phyloP scores from a whole-genome alignment of 768 basidiomycete genomes.

The Trametes sanguinea region DNA sequence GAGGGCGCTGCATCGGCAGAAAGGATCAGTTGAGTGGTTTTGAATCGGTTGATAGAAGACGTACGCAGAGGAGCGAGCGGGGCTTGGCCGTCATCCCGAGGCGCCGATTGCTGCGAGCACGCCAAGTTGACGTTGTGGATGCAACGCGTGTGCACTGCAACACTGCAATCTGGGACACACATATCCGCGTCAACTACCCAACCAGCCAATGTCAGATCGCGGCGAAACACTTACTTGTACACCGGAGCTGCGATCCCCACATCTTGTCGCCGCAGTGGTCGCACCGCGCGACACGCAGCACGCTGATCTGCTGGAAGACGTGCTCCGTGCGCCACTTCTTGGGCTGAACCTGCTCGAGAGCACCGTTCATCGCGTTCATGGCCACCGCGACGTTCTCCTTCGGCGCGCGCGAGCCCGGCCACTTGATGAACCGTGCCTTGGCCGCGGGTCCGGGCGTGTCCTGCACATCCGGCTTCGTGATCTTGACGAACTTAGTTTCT shows the following conservation, averaged over 20 bases:
- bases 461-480: conserved; percentile 31
- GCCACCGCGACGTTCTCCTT: conserved; percentile 41
- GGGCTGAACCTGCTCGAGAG: conserved; percentile 23
- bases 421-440: conserved; percentile 64
- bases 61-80: conserved; percentile 36
- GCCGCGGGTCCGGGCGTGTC: conserved; percentile 52
- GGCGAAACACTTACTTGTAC: conserved; percentile 63
- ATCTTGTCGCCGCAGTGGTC: conserved; percentile 98
- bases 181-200: not conserved
- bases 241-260: conserved; percentile 96
- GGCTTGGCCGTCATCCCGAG: conserved; percentile 33
- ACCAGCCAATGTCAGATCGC: not conserved
- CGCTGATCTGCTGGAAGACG: conserved; percentile 85
- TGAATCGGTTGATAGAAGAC: conserved; percentile 12
- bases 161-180: conserved; percentile 65
- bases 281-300: conserved; percentile 87
- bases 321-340: conserved; percentile 54
- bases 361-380: conserved; percentile 6
- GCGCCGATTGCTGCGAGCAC: conserved; percentile 59
- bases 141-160: conserved; percentile 88
- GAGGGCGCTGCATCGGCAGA: conserved; percentile 61
- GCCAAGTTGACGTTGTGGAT: conserved; percentile 61
- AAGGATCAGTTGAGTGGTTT: conserved; percentile 10
- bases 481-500: conserved; percentile 46
- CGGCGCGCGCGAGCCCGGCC: conserved; percentile 57